Percentiles rank a stretch among this genome's conserved stretches.
These are phyloP conservation scores for Trichosporon sp. DNA, from an alignment of 1,284 basidiomycete species.

Conservation along the genomic window DNA sequence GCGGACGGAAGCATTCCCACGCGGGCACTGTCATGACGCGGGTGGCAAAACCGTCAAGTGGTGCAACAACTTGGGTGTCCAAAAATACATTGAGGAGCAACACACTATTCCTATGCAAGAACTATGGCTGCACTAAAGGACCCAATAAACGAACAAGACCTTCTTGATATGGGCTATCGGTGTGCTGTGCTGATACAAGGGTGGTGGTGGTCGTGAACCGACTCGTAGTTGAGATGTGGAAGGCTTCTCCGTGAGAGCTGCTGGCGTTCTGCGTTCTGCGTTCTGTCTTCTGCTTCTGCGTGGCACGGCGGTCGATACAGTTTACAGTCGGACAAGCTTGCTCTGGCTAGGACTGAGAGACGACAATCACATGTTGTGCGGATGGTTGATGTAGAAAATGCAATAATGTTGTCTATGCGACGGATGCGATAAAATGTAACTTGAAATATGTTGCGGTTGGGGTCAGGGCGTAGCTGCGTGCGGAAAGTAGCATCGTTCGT, in stretches of 20 bases:
- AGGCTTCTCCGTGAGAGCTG: neutral
- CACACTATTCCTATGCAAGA: neutral
- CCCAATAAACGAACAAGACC: neutral
- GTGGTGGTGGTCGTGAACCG: neutral
- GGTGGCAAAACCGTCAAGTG: neutral
- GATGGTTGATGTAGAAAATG: neutral
- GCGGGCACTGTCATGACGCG: neutral
- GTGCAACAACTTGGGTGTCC: neutral
- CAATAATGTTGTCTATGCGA: neutral
- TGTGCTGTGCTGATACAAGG: slow-evolving; percentile 1
- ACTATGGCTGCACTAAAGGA: neutral
- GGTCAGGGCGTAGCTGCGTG: neutral
- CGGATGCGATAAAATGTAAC: neutral
- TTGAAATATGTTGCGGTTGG: neutral
- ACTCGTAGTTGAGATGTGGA: neutral
- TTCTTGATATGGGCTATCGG: neutral
- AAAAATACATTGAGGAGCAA: neutral
- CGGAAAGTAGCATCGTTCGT: neutral
- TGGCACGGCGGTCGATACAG: neutral
- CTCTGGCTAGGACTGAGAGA: neutral
- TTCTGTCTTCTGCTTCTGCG: no score
- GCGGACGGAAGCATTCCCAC: neutral
- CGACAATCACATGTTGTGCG: neutral
- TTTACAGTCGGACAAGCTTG: neutral
- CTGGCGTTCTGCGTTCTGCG: no score